These are phyloP conservation scores for Xanthoconium stramineum DNA, from an alignment of 768 basidiomycete genomes.

Conservation along the genomic window DNA sequence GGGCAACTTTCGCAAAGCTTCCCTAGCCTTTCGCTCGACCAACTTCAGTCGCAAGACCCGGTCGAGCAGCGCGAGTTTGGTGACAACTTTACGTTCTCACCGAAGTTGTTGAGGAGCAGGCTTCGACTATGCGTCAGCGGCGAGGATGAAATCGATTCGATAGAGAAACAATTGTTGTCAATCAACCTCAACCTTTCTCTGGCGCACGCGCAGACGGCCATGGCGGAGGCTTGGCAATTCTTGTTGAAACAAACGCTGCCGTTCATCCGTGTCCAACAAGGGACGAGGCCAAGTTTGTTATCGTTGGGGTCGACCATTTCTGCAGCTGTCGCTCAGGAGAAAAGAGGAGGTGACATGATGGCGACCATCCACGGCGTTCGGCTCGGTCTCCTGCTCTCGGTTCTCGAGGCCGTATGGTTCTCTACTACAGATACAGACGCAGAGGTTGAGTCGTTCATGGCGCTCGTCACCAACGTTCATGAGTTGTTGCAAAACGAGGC, in stretches of 20 bases:
- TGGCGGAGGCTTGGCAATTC: constrained; percentile 76
- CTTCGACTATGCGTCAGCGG: constrained; percentile 40
- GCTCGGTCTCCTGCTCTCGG: constrained; percentile 65
- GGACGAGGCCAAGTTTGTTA: constrained; percentile 54
- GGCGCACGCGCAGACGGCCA: constrained; percentile 69
- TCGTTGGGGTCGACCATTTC: constrained; percentile 62
- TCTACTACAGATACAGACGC: constrained; percentile 49
- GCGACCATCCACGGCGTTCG: constrained; percentile 73
- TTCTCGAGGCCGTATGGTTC: constrained; percentile 83
- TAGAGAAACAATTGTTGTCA: constrained; percentile 59
- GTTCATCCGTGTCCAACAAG: constrained; percentile 59
- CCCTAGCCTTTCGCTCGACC: constrained; percentile 59
- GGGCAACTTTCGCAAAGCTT: constrained; percentile 49
- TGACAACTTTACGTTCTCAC: constrained; percentile 73
- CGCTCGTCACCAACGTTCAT: constrained; percentile 58
- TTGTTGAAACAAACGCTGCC: constrained; percentile 63
- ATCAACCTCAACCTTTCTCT: constrained; percentile 89
- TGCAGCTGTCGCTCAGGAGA: constrained; percentile 62
- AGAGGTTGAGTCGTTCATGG: constrained; percentile 58
- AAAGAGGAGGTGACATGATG: constrained; percentile 80
- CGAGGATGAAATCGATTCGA: constrained; percentile 41
- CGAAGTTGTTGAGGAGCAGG: constrained; percentile 54
- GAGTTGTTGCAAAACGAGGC: constrained; percentile 68
- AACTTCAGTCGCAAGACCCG: constrained; percentile 61
- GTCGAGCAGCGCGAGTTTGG: constrained; percentile 73